These are phyloP conservation scores for Smallanthus sonchifolius DNA, from an alignment of 129 eudicot species.

Conservation along the genomic window DNA sequence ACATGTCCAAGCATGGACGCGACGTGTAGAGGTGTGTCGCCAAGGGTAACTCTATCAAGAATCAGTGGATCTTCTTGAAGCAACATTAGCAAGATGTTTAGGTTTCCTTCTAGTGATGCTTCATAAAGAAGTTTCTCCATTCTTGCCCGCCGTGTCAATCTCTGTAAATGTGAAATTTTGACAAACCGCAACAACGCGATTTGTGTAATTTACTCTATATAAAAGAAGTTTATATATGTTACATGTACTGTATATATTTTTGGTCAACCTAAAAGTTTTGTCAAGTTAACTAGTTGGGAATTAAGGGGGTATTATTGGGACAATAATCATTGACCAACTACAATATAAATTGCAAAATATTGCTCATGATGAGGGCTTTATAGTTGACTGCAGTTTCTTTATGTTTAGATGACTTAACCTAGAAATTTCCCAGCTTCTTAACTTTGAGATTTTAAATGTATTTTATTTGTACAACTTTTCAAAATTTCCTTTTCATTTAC, in stretches of 20 bases:
- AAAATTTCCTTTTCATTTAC: background rate
- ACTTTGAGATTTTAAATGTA: background rate
- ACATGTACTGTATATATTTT: too few species aligned
- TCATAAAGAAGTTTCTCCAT: slow-evolving; percentile 31
- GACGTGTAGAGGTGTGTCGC: slow-evolving; percentile 45
- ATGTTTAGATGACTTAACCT: background rate
- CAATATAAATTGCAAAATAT: background rate
- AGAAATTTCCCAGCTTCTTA: background rate
- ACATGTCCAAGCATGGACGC: slow-evolving; percentile 39
- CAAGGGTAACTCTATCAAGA: slow-evolving; percentile 29
- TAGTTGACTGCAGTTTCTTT: background rate
- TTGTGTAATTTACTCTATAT: too few species aligned
- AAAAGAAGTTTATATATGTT: too few species aligned
- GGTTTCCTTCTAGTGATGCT: slow-evolving; percentile 41
- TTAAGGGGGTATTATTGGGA: slow-evolving; percentile 1
- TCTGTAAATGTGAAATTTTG: too few species aligned
- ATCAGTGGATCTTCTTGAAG: slow-evolving; percentile 37
- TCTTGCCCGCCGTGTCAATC: too few species aligned
- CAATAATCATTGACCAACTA: slow-evolving; percentile 11
- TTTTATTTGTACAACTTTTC: background rate
- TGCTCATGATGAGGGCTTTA: background rate
- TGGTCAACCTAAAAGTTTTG: background rate
- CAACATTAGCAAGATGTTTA: slow-evolving; percentile 15
- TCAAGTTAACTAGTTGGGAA: slow-evolving; percentile 1
- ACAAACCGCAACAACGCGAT: too few species aligned